A percentile compares a stretch with the other conserved stretches of the same genome.
Evolutionary conservation across 2,329 filamentous ascomycete genomes (phyloP).

Genomic region (Didymella exigua): DNA sequence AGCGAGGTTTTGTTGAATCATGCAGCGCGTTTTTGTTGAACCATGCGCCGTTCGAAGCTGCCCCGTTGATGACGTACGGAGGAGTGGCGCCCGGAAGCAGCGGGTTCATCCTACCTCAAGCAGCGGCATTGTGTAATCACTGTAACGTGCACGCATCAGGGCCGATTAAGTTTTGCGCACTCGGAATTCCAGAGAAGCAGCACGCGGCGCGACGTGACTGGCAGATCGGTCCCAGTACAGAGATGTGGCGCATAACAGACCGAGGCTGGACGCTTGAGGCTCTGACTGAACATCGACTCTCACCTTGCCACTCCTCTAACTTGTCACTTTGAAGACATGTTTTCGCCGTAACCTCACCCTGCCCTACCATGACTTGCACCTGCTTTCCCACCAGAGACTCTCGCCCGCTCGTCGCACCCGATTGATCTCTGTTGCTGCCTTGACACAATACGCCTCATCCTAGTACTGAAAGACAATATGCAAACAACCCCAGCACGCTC

Average conservation of each 20-base stretch:
- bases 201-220: neutral
- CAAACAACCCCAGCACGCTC: constrained; percentile 40
- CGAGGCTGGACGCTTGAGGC: constrained; percentile 14
- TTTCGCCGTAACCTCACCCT: constrained; percentile 1
- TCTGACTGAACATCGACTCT: constrained; percentile 17
- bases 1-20: constrained; percentile 28
- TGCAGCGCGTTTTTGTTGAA: constrained; percentile 29
- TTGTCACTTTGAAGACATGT: constrained; percentile 32
- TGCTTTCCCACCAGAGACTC: neutral
- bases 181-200: neutral
- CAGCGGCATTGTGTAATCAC: neutral
- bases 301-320: constrained; percentile 25
- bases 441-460: neutral
- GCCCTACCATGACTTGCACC: constrained; percentile 24
- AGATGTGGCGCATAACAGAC: constrained; percentile 23
- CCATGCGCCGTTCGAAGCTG: constrained; percentile 26
- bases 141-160: neutral
- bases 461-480: constrained; percentile 17
- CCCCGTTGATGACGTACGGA: constrained; percentile 28
- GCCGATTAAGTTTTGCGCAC: neutral
- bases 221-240: neutral
- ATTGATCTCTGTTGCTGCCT: constrained; percentile 1
- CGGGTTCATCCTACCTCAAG: neutral
- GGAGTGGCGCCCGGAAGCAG: constrained; percentile 14
- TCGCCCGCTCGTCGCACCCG: neutral